Base-by-base conservation (phyloP, 202 grass and related monocot genomes). In the Zizania palustris region DNA sequence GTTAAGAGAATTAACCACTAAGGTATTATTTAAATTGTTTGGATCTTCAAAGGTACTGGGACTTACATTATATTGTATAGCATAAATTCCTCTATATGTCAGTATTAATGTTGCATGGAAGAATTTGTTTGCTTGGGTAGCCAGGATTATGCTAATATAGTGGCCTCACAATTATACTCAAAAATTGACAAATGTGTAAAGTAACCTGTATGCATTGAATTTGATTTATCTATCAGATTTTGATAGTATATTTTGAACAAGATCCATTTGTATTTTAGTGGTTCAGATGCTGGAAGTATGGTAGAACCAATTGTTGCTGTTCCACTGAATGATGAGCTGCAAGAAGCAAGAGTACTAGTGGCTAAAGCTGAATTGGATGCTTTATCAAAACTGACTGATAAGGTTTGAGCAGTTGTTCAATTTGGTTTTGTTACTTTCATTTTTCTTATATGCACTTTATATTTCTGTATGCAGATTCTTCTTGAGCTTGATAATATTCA, bases 251-350 rank as follows among this genome's bases (percentile, higher is more conserved):
- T 63, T 60, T 68, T 82, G 19, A 65, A 79, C 60, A 69, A 48
- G 37, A 45, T 69, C 42, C 18, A 84, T 86, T 64, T 85, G 22
- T 66, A 44, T 46, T 69, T 48, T 83, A 90, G 91, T 60, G 82
- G 82, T 63, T 83, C 91, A 90, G 82, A 62, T 65, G 54, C 72
- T 81, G 91, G 87, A 80, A 93, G 71, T 76, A 88, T 88, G 65
- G 42, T 93, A 73, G 91, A 93, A 71, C 91, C 91, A 80, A 85
- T 93, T 83, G 67, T 80, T 88, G 91, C 91, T 71, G 11, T 93
- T 63, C 82, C 85, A 18, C 80, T 90, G 67, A 93, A 93, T 38
- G 91, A 93, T 85, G 91, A 93, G 71, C 82, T 93, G 75, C 91
- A 93, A 73, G 53, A 76, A 61, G 80, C 85, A 66, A 90, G 85